Base-by-base conservation (phyloP, 371 early-diverging fungal species). In the Nematocida sp. region DNA sequence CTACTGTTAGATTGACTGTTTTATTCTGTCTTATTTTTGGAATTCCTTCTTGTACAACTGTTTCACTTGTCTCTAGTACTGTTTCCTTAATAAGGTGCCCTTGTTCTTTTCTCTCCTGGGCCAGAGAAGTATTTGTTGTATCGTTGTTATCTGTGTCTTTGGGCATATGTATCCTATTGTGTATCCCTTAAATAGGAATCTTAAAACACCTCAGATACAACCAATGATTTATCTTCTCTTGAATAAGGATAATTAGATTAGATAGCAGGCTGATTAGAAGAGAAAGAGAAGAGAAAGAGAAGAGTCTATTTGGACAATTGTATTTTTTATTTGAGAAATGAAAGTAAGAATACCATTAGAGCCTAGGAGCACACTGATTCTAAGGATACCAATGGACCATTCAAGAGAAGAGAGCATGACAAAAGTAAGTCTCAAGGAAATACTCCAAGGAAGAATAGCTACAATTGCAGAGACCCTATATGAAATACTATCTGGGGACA, bases 381-480 rank as follows among this genome's bases (percentile, higher is more conserved):
- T 66, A 7, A 13, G 46, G 4, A 5, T 66, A 29, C 54, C 67
- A 4, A 57, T n/a, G 32, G 11, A 5, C 21, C 17, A 31, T 9
- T 45, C 45, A n/a, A 21, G 32, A 5, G 31, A 29, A 32, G 19
- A 23, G 21, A 60, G 41, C 15, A 15, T 46, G 9, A 19, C 64
- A 19, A 66, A 40, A 31, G 46, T 38, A 29, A 46, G 40, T 46
- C 64, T 66, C 7, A 46, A 21, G 25, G 9, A 23, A 2, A 27
- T 55, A n/a, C 17, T 66, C 11, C 13, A 29, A 21, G n/a, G 31
- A 13, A 66, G 45, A 55, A 66, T 66, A 46, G 29, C 57, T 27
- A 58, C 17, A 37, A 21, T 66, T 25, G 35, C 58, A 11, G 58
- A 66, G 25, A 9, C 41, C 11, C 57, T 66, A 45, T 66, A 66